Conservation (phyloP, 768 basidiomycete genomes). For the Harrya chromipes region DNA sequence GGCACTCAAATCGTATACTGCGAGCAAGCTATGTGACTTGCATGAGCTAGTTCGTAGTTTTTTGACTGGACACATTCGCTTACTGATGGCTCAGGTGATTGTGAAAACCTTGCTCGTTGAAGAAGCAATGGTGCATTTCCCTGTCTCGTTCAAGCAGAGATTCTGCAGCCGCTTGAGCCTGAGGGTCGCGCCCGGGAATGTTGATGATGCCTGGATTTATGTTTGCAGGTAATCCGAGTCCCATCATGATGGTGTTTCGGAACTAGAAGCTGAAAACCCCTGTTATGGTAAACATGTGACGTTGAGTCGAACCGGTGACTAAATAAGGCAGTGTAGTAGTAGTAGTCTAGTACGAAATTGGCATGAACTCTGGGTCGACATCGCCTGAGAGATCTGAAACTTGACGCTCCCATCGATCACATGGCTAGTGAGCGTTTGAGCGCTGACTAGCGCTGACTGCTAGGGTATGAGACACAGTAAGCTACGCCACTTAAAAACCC, state of each 20-base stretch:
- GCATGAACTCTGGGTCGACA: too few species aligned
- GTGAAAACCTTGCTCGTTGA: slow-evolving; percentile 43
- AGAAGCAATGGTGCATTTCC: slow-evolving; percentile 50
- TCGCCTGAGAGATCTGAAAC: too few species aligned
- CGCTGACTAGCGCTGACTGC: too few species aligned
- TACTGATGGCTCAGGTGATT: slow-evolving; percentile 63
- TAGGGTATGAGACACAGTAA: too few species aligned
- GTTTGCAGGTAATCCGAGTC: slow-evolving; percentile 10
- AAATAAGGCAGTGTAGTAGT: too few species aligned
- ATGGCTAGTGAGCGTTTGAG: too few species aligned
- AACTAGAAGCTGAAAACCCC: neutral
- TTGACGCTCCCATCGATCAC: too few species aligned
- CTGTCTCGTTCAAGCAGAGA: slow-evolving; percentile 48
- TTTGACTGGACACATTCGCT: slow-evolving; percentile 12
- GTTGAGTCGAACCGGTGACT: too few species aligned
- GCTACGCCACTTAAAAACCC: too few species aligned
- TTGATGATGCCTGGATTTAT: slow-evolving; percentile 42
- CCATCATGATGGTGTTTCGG: slow-evolving; percentile 1
- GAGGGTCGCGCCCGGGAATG: slow-evolving; percentile 43
- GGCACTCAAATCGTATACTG: slow-evolving; percentile 57
- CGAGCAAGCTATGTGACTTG: slow-evolving; percentile 40
- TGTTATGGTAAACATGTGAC: too few species aligned
- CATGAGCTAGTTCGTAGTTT: neutral
- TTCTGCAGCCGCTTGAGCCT: slow-evolving; percentile 41
- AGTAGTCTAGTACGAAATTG: too few species aligned